Percentiles rank a stretch among this genome's conserved stretches.
Conservation (phyloP, 2,329 filamentous ascomycete species). For the Aschersonia sp. region DNA sequence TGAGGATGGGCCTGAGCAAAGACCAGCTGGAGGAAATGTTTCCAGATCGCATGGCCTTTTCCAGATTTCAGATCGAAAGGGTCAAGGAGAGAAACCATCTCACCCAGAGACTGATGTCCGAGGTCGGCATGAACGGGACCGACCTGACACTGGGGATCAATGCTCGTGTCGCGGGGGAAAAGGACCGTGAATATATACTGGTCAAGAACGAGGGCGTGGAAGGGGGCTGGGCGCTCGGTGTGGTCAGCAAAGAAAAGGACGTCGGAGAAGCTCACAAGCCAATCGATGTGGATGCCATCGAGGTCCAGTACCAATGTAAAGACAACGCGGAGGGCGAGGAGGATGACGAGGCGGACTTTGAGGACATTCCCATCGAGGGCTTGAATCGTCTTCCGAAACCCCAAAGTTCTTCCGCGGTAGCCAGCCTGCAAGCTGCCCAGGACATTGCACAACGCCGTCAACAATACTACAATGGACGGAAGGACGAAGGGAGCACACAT, state of each 20-base stretch:
- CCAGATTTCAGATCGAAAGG: slow-evolving; percentile 87
- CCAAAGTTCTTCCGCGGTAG: slow-evolving; percentile 6
- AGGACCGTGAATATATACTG: slow-evolving; percentile 83
- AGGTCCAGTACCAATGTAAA: slow-evolving; percentile 40
- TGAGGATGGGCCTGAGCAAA: slow-evolving; percentile 93
- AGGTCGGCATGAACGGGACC: slow-evolving; percentile 75
- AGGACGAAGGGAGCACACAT: slow-evolving; percentile 11
- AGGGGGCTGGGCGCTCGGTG: slow-evolving; percentile 89
- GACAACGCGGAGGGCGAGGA: slow-evolving; percentile 52
- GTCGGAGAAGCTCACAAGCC: slow-evolving; percentile 70
- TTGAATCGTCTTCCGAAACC: slow-evolving; percentile 66
- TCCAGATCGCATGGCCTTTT: slow-evolving; percentile 93
- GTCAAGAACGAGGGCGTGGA: slow-evolving; percentile 93
- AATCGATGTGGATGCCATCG: slow-evolving; percentile 71
- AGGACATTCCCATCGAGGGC: slow-evolving; percentile 85
- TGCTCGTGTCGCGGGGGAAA: slow-evolving; percentile 66
- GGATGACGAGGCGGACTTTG: slow-evolving; percentile 66
- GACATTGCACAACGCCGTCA: slow-evolving; percentile 12
- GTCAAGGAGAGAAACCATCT: slow-evolving; percentile 87
- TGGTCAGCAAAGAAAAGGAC: slow-evolving; percentile 75
- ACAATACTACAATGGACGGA: slow-evolving; percentile 11
- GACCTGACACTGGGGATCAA: slow-evolving; percentile 55
- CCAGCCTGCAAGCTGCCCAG: slow-evolving; percentile 12
- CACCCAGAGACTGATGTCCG: slow-evolving; percentile 85
- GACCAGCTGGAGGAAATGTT: slow-evolving; percentile 96